Conservation (phyloP, 139 green algal species). For the Desmodesmus armatus region DNA sequence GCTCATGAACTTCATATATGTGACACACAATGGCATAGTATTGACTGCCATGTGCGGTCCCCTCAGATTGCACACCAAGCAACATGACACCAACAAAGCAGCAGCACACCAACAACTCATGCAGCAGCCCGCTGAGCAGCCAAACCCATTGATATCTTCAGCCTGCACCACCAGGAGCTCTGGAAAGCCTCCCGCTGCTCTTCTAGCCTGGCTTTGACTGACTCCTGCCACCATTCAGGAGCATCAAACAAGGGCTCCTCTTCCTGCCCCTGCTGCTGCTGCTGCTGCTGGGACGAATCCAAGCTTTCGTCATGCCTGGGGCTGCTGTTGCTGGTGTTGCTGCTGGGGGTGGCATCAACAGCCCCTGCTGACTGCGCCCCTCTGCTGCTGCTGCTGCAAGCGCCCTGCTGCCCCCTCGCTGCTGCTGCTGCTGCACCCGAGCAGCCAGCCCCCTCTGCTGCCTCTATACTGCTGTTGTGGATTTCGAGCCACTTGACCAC, state of each 20-base stretch:
- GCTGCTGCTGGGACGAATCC: too few relatives aligned
- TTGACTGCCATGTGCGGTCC: background rate
- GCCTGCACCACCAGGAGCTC: slow-evolving; percentile 1
- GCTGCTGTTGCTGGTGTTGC: background rate
- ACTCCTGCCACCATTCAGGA: slow-evolving; percentile 36
- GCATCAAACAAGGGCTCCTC: slow-evolving; percentile 38
- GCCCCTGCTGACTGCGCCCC: background rate
- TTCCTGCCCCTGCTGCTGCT: background rate
- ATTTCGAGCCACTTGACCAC: slow-evolving; percentile 13
- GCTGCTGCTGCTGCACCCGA: background rate
- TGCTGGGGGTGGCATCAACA: background rate
- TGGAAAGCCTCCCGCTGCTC: slow-evolving; percentile 36
- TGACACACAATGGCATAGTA: background rate
- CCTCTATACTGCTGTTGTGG: slow-evolving; percentile 4
- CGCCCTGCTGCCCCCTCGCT: background rate
- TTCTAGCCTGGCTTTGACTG: background rate
- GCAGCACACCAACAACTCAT: background rate
- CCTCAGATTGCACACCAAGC: background rate
- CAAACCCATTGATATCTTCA: background rate
- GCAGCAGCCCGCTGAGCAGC: slow-evolving; percentile 19
- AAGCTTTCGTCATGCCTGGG: background rate
- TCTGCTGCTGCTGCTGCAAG: background rate
- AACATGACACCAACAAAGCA: background rate
- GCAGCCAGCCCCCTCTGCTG: background rate
- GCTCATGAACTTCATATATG: background rate